Base-by-base conservation (phyloP, 768 basidiomycete species). In the Mycena epipterygia region DNA sequence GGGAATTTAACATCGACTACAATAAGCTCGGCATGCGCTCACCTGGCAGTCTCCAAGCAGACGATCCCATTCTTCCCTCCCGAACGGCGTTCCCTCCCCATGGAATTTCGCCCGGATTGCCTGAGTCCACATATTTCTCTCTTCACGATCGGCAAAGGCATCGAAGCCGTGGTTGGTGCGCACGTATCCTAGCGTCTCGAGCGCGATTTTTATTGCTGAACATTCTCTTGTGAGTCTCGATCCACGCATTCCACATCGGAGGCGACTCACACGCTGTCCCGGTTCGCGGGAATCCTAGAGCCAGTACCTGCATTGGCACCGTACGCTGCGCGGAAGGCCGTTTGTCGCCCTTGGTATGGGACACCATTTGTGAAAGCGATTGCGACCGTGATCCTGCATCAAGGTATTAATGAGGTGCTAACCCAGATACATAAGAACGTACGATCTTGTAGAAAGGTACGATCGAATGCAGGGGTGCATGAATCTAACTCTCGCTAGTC, bases 201-300 rank as follows among this genome's bases (percentile, higher is more conserved):
- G 55, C 33, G 55, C 55, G 56, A 58, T 39, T n/a, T 58, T 58
- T 37, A 58, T 19, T 27, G 56, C 56, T 58, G 39, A 39, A 56
- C 37, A 52, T 29, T 58, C 4, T 42, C 16, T 41, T 23, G 37
- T 39, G 25, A 42, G 23, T 42, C 42, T 56, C 32, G 39, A 58
- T 42, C n/a, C 23, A 39, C 12, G 39, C 35, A n/a, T n/a, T 58
- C 23, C 27, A 25, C n/a, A 33, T 53, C 14, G 27, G 8, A 29
- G 19, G n/a, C 5, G 46, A 53, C 52, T 32, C 25, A 51, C 49
- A 51, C 8, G n/a, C 19, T 5, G 49, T 51, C 29, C 49, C 49
- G 11, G 49, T 51, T 27, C 49, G 49, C 25, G 49, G 25, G 25
- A 51, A 51, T 51, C 49, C 49, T 29, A 51, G 49, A 5, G 49